Conservation (phyloP, 2,329 filamentous ascomycete genomes). For the Colletotrichum musae region DNA sequence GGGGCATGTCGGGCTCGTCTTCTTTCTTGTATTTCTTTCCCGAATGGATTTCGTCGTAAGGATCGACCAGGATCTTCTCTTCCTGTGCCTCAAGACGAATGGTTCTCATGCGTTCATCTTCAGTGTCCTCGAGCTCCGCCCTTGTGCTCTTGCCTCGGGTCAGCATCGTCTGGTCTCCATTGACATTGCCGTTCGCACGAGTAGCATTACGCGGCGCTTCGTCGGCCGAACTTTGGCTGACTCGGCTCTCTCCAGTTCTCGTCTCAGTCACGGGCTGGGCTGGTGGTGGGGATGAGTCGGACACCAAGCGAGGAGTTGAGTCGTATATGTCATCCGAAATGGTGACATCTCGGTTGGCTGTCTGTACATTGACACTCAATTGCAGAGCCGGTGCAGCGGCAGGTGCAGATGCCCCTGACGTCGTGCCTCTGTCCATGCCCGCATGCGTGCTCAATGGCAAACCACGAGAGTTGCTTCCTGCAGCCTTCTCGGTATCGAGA, state of each 20-base stretch:
- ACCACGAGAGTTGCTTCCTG: background rate
- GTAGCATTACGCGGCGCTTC: conserved; percentile 37
- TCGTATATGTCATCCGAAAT: conserved; percentile 50
- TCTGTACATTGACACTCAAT: conserved; percentile 42
- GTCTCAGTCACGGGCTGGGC: conserved; percentile 31
- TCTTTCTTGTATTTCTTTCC: conserved; percentile 53
- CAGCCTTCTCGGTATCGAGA: conserved; percentile 1
- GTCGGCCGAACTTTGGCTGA: conserved; percentile 39
- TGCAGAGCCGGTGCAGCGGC: background rate
- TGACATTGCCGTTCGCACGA: conserved; percentile 40
- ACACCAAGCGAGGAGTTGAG: conserved; percentile 48
- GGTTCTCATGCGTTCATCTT: conserved; percentile 61
- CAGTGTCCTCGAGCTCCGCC: conserved; percentile 58
- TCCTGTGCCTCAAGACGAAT: conserved; percentile 62
- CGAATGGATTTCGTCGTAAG: conserved; percentile 45
- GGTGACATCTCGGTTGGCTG: conserved; percentile 43
- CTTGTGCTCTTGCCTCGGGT: conserved; percentile 43
- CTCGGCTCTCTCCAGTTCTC: conserved; percentile 34
- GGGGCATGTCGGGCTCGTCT: conserved; percentile 62
- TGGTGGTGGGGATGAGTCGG: conserved; percentile 15
- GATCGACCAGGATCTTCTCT: conserved; percentile 66
- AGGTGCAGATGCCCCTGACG: conserved; percentile 15
- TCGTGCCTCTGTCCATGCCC: conserved; percentile 1
- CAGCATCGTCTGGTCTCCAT: conserved; percentile 20
- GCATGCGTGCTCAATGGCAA: background rate